Base-by-base conservation (phyloP, 2,329 filamentous ascomycete genomes). In the Fusarium globosum region DNA sequence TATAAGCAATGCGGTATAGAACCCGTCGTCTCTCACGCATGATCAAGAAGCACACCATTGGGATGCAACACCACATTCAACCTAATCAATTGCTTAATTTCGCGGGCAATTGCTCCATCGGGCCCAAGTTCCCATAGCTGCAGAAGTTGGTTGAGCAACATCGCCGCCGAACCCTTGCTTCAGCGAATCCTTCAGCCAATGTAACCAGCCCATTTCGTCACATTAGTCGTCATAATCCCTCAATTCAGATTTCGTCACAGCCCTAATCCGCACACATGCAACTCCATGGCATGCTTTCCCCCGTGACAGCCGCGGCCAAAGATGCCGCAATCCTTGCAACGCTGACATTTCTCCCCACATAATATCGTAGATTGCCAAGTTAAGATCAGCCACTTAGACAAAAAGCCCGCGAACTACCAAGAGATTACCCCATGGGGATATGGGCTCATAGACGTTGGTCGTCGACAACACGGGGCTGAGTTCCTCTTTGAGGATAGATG, bases 401-500 rank as follows among this genome's bases (percentile, higher is more conserved):
- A 73, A 74, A 48, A 60, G 16, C 52, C 66, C 71, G 48, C 30
- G 43, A 26, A 28, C 45, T 68, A 30, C 67, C 38, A 68, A 41
- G 45, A 38, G 33, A 45, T 57, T 73, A 65, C 71, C 71, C 71
- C 67, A 73, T 73, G 71, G 71, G 71, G 71, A 59, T 48, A 68
- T 39, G 39, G 58, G 42, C 42, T 65, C 52, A 51, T 49, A 36
- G n/a, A 42, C 33, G 59, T 68, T 73, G 62, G 56, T 7, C 33
- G 69, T n/a, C 18, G 55, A 48, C 48, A 39, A 14, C 55, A 51
- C 71, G 71, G 71, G 30, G 46, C 13, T 51, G 68, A 65, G 68
- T 73, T 73, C 71, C 71, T 68, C 16, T 61, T 73, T 65, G 62
- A 73, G 71, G 68, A 73, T 73, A 73, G 71, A 59, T 73, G 71